Conservation (phyloP, 352 stramenopile species). For the Phytophthora pluvialis region DNA sequence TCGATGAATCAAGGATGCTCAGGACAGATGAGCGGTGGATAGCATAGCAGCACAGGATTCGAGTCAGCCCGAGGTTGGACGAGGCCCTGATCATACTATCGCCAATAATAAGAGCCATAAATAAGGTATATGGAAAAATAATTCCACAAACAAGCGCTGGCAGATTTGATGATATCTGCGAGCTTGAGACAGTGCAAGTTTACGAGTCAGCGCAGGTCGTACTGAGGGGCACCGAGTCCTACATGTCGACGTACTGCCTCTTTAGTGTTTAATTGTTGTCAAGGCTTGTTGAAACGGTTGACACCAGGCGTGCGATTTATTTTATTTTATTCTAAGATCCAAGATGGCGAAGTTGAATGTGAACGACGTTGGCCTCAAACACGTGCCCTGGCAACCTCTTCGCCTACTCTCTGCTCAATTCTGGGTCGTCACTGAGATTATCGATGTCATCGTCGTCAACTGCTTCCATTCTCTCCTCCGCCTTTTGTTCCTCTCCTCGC, state of each 20-base stretch:
- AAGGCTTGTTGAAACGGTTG: too few relatives aligned
- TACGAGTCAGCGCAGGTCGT: too few relatives aligned
- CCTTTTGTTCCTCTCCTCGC: background rate
- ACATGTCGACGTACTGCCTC: too few relatives aligned
- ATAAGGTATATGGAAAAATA: background rate
- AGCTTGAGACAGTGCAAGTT: too few relatives aligned
- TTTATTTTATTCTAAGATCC: too few relatives aligned
- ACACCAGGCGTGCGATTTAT: too few relatives aligned
- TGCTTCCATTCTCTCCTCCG: background rate
- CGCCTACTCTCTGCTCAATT: conserved; percentile 13
- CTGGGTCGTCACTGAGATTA: conserved; percentile 13
- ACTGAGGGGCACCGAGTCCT: too few relatives aligned
- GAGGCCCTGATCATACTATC: background rate
- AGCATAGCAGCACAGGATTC: background rate
- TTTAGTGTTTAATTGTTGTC: too few relatives aligned
- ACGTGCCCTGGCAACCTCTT: background rate
- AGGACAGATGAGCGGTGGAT: conserved; percentile 2
- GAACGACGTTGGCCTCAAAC: too few relatives aligned
- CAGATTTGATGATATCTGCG: too few relatives aligned
- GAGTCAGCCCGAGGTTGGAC: background rate
- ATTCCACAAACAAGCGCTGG: too few relatives aligned
- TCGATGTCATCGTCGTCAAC: conserved; percentile 4
- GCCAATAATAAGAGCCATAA: background rate
- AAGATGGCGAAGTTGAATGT: too few relatives aligned
- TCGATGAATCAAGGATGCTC: background rate